phyloP scores from a whole-genome alignment of 2,329 filamentous ascomycete species.

The Xylariomycetidae sp. region DNA sequence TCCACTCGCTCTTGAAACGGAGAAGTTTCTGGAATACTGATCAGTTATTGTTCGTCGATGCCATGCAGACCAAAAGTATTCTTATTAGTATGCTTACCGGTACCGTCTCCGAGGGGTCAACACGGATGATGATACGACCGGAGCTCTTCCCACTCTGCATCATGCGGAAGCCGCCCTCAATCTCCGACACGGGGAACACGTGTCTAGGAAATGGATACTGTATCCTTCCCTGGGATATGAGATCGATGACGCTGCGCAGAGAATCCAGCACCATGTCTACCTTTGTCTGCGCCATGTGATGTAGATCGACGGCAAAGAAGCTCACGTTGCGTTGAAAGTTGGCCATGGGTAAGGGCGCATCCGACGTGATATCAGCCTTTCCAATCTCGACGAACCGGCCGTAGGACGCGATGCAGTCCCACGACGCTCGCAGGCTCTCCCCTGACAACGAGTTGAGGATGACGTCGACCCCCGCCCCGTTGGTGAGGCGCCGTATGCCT shows the following conservation, averaged over 20 bases:
- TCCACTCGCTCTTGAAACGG: slow-evolving; percentile 1
- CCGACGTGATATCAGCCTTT: slow-evolving; percentile 4
- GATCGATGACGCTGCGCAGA: slow-evolving; percentile 3
- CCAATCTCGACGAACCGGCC: slow-evolving; percentile 7
- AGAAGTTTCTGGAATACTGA: slow-evolving; percentile 3
- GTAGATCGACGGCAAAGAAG: slow-evolving; percentile 5
- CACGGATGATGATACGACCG: background rate
- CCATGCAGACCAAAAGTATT: background rate
- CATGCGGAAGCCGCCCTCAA: background rate
- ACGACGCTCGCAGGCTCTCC: slow-evolving; percentile 16
- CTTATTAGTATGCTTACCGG: background rate
- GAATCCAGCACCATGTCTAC: slow-evolving; percentile 1
- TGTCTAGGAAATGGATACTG: background rate
- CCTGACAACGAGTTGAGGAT: slow-evolving; percentile 19
- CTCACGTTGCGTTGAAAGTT: slow-evolving; percentile 4
- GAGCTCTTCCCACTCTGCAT: background rate
- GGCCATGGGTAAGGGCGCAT: slow-evolving; percentile 6
- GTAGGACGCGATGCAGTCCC: slow-evolving; percentile 7
- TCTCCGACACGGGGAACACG: background rate
- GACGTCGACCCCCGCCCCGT: slow-evolving; percentile 18
- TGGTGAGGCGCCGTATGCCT: slow-evolving; percentile 13
- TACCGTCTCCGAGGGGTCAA: background rate
- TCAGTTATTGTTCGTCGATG: slow-evolving; percentile 3
- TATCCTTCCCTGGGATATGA: slow-evolving; percentile 1
- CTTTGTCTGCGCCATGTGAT: slow-evolving; percentile 3